Evolutionary conservation across 108 stramenopile genomes (phyloP), one percentile per base, ranked within the genome.

Genomic region (Aureococcus anophagefferens): DNA sequence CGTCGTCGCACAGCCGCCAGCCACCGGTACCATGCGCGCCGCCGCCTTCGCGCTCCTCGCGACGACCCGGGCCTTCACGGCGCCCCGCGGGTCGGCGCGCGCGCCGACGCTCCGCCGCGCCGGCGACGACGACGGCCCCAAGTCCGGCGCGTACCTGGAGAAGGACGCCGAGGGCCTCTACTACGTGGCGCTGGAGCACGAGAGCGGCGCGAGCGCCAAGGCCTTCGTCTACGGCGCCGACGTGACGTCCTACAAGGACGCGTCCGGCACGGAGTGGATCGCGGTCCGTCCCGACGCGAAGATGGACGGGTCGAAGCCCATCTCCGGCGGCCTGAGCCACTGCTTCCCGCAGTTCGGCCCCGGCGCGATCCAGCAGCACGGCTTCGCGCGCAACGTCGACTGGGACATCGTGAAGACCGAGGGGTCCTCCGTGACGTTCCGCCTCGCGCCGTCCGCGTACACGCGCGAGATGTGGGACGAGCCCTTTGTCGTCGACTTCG

Each of bases 401-500:
- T 96, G 96, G 96, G 77, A 80, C 45, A 87, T 96, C 46, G 87
- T 82, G 68, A 82, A 81, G 35, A 80, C 82, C 73, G 82, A 87
- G 25, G 89, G 84, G 63, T 88, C 87, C 28, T 73, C 84, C 14
- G 91, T 91, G 33, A 89, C 82, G 21, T 70, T 95, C 62, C 85
- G 89, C 72, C 77, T 97, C 84, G 77, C 78, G 30, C 90, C 93
- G 31, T 82, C 75, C 66, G 92, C 90, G 70, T 93, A 97, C 80
- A 93, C 93, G 67, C 92, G 90, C 79, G 92, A 81, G 65, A 97
- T 97, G 87, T 97, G 96, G 96, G 94, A 94, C 70, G 92, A 97
- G 83, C 81, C 87, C 17, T 97, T 97, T 75, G 68, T 88, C 35
- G 88, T 86, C 83, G 81, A 83, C 14, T 96, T 93, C 80, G 75